A percentile compares a stretch with the other conserved stretches of the same genome.
phyloP scores from a whole-genome alignment of 2,329 filamentous ascomycete genomes.

The Beauveria bassiana region DNA sequence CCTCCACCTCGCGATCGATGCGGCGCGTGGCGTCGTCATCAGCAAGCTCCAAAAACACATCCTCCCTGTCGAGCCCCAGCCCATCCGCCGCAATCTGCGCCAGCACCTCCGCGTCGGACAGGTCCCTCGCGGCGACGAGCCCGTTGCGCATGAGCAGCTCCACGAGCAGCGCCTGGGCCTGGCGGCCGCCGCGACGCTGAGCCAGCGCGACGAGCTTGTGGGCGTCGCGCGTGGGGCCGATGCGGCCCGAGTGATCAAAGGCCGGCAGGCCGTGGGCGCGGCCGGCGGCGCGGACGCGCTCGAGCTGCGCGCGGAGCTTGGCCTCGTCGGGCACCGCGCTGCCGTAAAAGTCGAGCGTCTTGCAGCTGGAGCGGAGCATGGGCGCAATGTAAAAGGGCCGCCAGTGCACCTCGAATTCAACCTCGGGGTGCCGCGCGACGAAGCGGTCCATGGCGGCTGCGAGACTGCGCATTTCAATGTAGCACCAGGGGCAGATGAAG shows the following conservation, averaged over 20 bases:
- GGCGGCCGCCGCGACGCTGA: conserved; percentile 22
- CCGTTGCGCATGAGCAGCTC: conserved; percentile 33
- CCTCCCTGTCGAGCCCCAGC: conserved; percentile 23
- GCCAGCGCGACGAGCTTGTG: conserved; percentile 41
- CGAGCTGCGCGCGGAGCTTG: conserved; percentile 21
- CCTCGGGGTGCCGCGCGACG: conserved; percentile 30
- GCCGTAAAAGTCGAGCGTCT: conserved; percentile 27
- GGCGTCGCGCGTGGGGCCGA: conserved; percentile 36
- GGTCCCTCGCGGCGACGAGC: conserved; percentile 34
- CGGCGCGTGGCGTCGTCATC: conserved; percentile 20
- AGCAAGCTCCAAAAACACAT: conserved; percentile 22
- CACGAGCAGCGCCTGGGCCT: conserved; percentile 32
- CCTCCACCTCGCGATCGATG: conserved; percentile 25
- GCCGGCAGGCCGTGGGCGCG: conserved; percentile 26
- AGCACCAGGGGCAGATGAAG: conserved; percentile 45
- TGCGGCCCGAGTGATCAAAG: conserved; percentile 33
- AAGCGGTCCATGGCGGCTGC: conserved; percentile 37
- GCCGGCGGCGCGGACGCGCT: conserved; percentile 26
- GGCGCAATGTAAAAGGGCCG: conserved; percentile 40
- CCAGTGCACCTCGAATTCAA: conserved; percentile 39
- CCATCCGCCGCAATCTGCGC: conserved; percentile 24
- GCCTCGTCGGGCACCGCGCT: conserved; percentile 26
- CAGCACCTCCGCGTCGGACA: conserved; percentile 34
- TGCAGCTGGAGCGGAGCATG: conserved; percentile 19
- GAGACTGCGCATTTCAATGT: conserved; percentile 39